Base-by-base conservation (phyloP, 78 protist species). In the Ministeria vibrans region DNA sequence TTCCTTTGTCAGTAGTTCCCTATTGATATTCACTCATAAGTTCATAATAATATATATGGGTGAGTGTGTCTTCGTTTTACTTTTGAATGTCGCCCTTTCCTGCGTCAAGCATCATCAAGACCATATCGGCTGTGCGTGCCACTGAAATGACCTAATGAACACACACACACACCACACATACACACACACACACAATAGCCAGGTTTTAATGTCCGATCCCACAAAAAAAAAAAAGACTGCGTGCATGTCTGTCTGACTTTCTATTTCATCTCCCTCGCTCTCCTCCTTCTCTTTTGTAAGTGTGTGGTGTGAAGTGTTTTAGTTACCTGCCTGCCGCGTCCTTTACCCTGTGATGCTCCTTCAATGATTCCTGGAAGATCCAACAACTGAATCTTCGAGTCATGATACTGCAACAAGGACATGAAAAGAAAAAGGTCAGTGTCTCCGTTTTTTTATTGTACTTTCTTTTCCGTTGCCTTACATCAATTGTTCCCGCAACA, bases 311-410 rank as follows among this genome's bases (percentile, higher is more conserved):
- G n/a, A n/a, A n/a, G n/a, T n/a, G n/a, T n/a, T n/a, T 20, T 41
- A 36, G 46, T 36, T 13, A 75, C 78, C 76, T 94, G 96, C 22
- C 91, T 64, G 45, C 99, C 99, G 28, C 99, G 88, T 71, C 98
- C 98, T 76, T 88, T 95, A 68, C 98, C 98, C 51, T 95, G 96
- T 61, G 95, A 84, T n/a, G 99, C 99, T 28, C 99, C 99, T 51
- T 97, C 99, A 49, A 97, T 97, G 59, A 98, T 97, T 59, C 99
- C 99, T 38, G 97, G 97, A 25, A 94, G 80, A 84, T 96, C 98
- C 20, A 95, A 76, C 81, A 94, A 75, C 83, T 94, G 95, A 32
- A 78, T 76, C 28, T 27, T 5, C 1, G 98, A 92, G 45, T 99
- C 99, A 23, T 92, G 84, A 86, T 82, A 63, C 63, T 82, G 42